phyloP scores from a whole-genome alignment of 495 filamentous ascomycete genomes.

The Penicillium cosmopolitanum region DNA sequence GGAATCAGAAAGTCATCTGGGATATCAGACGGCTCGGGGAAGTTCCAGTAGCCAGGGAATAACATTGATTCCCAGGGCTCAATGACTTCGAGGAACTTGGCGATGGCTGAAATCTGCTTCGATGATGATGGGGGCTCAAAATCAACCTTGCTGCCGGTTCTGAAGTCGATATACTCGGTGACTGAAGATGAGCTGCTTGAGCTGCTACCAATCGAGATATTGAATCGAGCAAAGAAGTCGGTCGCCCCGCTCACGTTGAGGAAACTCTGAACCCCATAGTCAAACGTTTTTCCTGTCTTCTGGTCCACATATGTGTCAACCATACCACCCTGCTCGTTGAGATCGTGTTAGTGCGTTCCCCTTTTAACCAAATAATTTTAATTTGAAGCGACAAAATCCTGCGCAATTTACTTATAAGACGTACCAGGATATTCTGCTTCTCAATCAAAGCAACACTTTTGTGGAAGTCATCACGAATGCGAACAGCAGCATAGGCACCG shows the following conservation, averaged over 20 bases:
- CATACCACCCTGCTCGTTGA: slow-evolving; percentile 44
- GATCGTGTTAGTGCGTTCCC: slow-evolving; percentile 7
- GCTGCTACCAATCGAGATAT: slow-evolving; percentile 28
- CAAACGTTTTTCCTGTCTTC: slow-evolving; percentile 32
- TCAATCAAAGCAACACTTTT: slow-evolving; percentile 48
- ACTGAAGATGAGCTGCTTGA: slow-evolving; percentile 20
- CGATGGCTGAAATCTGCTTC: slow-evolving; percentile 34
- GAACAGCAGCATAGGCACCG: slow-evolving; percentile 51
- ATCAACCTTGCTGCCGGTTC: slow-evolving; percentile 34
- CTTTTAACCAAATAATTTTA: no score
- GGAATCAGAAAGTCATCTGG: slow-evolving; percentile 50
- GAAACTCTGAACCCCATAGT: slow-evolving; percentile 47
- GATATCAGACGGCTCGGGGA: slow-evolving; percentile 36
- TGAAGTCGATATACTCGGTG: slow-evolving; percentile 44
- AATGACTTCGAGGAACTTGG: slow-evolving; percentile 39
- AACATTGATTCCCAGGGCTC: slow-evolving; percentile 40
- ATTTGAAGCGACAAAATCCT: no score
- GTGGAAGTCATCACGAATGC: slow-evolving; percentile 41
- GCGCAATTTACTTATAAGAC: slow-evolving; percentile 6
- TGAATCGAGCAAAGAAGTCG: slow-evolving; percentile 48
- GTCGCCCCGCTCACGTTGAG: slow-evolving; percentile 38
- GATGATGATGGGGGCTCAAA: slow-evolving; percentile 22
- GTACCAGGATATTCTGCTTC: slow-evolving; percentile 41
- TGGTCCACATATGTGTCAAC: slow-evolving; percentile 45
- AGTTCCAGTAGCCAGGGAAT: slow-evolving; percentile 43